Evolutionary conservation across 768 basidiomycete species (phyloP).

Genomic region (Amanita molliuscula): DNA sequence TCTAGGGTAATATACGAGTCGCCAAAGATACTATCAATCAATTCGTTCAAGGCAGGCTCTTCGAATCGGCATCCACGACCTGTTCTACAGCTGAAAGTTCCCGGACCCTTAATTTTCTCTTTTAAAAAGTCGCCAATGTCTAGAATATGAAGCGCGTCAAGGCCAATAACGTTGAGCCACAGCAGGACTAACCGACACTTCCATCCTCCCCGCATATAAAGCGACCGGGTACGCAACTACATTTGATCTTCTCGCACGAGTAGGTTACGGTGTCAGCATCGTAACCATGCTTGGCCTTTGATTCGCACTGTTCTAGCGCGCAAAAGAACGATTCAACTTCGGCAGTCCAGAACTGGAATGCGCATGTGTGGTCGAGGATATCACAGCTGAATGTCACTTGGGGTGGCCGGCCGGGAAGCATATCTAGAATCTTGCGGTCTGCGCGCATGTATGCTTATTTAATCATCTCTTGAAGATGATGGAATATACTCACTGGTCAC

Average conservation of each 20-base stretch:
- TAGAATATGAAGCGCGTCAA: conserved; percentile 16
- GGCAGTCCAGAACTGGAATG: conserved; percentile 98
- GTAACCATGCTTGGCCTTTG: conserved; percentile 36
- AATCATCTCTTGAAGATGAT: not conserved
- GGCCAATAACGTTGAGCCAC: not conserved
- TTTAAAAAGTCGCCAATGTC: conserved; percentile 91
- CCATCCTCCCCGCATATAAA: conserved; percentile 97
- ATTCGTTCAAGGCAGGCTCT: conserved; percentile 93
- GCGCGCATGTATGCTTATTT: too few species aligned
- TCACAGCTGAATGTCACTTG: conserved; percentile 97
- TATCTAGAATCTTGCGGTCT: conserved; percentile 82
- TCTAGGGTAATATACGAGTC: conserved; percentile 82
- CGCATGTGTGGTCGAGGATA: conserved; percentile 49
- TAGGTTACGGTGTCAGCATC: conserved; percentile 69
- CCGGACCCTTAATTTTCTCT: conserved; percentile 88
- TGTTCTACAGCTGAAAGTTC: conserved; percentile 66
- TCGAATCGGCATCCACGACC: conserved; percentile 80
- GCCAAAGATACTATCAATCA: conserved; percentile 91
- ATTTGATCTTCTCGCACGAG: conserved; percentile 74
- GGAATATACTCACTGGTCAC: conserved; percentile 72
- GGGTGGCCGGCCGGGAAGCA: conserved; percentile 78
- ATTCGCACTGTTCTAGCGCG: conserved; percentile 61
- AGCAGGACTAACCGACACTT: conserved; percentile 63
- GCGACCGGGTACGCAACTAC: conserved; percentile 85
- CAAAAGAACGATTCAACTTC: conserved; percentile 96